A percentile compares a stretch with the other conserved stretches of the same genome.
Conservation (phyloP, 78 protist genomes). For the Chrysochromulina tobinii region DNA sequence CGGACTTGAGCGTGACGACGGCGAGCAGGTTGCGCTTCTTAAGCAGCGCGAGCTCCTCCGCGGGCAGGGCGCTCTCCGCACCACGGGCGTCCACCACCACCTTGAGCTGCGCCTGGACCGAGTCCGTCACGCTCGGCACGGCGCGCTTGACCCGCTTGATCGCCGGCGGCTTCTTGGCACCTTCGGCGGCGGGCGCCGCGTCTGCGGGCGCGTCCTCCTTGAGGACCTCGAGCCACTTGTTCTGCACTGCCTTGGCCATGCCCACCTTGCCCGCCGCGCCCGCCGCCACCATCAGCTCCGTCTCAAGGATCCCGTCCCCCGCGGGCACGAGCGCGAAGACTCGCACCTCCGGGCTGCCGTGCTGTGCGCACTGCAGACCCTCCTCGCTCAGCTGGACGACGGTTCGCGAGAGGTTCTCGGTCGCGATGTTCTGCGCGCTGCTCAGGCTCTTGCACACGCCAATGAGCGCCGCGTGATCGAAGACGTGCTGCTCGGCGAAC, state of each 20-base stretch:
- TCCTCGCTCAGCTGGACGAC: conserved; percentile 30
- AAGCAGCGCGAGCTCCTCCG: neutral
- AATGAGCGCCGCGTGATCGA: neutral
- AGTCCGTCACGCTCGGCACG: neutral
- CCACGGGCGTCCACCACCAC: neutral
- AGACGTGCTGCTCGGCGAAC: neutral
- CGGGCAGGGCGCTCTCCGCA: too few species aligned
- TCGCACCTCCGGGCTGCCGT: conserved; percentile 49
- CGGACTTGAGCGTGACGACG: neutral
- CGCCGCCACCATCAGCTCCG: neutral
- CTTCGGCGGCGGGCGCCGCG: conserved; percentile 4
- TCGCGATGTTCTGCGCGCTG: neutral
- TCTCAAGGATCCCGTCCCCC: neutral
- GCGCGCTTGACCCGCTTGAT: neutral
- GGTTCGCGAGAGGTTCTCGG: neutral
- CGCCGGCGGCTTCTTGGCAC: neutral
- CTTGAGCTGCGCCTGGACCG: neutral
- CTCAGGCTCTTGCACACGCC: neutral
- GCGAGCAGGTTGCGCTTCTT: conserved; percentile 56
- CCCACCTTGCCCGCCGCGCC: conserved; percentile 8
- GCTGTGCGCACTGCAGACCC: neutral
- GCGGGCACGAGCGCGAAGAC: neutral
- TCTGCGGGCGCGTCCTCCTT: neutral
- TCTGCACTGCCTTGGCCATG: neutral
- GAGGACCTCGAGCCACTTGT: neutral